Percentiles rank a stretch among this genome's conserved stretches.
These are phyloP conservation scores for Oenanthe javanica DNA, from an alignment of 140 eudicot species.

Conservation along the genomic window DNA sequence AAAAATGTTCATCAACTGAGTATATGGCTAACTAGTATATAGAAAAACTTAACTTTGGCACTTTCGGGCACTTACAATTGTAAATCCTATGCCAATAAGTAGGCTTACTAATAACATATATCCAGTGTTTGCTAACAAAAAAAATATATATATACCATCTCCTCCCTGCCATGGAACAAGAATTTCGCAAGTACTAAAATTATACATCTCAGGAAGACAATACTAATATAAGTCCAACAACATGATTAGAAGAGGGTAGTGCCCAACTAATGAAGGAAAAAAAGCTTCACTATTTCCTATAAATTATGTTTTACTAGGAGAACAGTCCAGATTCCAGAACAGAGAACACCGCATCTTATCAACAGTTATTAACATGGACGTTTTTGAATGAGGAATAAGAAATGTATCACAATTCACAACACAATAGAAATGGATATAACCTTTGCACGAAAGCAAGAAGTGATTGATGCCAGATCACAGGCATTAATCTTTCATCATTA, in stretches of 20 bases:
- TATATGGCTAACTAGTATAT: not conserved
- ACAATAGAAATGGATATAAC: constrained; percentile 19
- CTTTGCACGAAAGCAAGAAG: constrained; percentile 95
- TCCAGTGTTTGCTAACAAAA: not conserved
- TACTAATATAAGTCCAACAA: not conserved
- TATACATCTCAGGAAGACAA: not conserved
- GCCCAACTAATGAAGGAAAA: not conserved
- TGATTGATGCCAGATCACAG: constrained; percentile 96
- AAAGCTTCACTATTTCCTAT: not conserved
- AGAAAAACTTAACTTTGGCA: not conserved
- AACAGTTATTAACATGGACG: not conserved
- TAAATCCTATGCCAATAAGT: not conserved
- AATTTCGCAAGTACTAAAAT: not conserved
- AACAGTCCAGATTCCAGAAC: not conserved
- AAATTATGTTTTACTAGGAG: not conserved
- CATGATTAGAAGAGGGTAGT: not conserved
- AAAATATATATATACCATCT: not conserved
- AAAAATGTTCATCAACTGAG: not conserved
- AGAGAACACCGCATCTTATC: not conserved
- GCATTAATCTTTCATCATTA: constrained; percentile 71
- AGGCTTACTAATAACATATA: not conserved
- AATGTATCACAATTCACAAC: not conserved
- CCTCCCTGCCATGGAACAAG: not conserved
- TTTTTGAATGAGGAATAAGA: not conserved
- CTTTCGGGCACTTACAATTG: not conserved